A percentile compares a stretch with the other conserved stretches of the same genome.
Evolutionary conservation across 345 rosid genomes (phyloP).

Genomic region (Salix purpurea): DNA sequence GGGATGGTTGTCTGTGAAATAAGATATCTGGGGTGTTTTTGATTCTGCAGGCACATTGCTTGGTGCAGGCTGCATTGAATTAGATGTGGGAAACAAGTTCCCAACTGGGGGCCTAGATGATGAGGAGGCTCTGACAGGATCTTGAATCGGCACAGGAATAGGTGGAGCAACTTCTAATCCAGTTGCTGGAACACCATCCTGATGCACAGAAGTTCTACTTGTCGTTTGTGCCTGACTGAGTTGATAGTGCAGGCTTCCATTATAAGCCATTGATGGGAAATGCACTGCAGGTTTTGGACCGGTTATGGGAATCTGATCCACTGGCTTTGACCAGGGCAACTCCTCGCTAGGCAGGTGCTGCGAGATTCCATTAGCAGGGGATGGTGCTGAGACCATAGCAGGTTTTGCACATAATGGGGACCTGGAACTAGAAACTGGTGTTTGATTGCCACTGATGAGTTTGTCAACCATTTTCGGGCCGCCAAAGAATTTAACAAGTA

Average conservation of each 20-base stretch:
- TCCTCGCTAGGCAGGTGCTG: conserved; percentile 7
- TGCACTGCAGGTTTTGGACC: background rate
- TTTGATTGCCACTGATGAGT: conserved; percentile 23
- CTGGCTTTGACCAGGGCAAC: conserved; percentile 15
- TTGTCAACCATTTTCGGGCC: conserved; percentile 47
- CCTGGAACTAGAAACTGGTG: conserved; percentile 9
- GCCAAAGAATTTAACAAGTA: conserved; percentile 50
- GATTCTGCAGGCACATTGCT: background rate
- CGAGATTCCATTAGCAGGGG: background rate
- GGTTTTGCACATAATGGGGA: background rate
- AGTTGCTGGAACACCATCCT: conserved; percentile 6
- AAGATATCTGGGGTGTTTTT: background rate
- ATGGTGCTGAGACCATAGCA: background rate
- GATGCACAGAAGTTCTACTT: conserved; percentile 7
- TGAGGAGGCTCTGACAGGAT: background rate
- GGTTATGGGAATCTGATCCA: background rate
- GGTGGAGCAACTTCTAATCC: conserved; percentile 20
- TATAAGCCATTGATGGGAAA: background rate
- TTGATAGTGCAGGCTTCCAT: conserved; percentile 10
- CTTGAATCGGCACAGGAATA: conserved; percentile 4
- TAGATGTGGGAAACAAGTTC: conserved; percentile 5
- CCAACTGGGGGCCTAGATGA: conserved; percentile 4
- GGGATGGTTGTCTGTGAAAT: background rate
- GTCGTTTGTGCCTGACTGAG: conserved; percentile 11
- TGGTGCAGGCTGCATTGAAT: conserved; percentile 3